Conservation (phyloP, 164 flowering plant species). For the Piper betle region DNA sequence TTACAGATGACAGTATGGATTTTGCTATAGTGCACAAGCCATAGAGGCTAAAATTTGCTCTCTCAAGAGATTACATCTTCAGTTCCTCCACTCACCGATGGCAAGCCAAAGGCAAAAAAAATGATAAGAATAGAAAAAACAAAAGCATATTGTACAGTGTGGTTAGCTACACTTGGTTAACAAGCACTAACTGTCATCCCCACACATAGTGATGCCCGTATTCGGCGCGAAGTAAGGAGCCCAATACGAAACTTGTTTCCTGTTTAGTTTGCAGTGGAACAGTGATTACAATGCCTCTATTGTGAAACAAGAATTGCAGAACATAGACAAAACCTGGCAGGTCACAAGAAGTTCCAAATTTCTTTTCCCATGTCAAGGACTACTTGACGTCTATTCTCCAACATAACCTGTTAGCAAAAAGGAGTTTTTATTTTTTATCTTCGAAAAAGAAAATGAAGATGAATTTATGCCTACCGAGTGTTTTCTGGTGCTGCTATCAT, state of each 20-base stretch:
- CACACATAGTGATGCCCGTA: background rate
- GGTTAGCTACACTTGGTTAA: background rate
- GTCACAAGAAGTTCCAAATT: slow-evolving; percentile 42
- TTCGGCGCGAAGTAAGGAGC: no score
- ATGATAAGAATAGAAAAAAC: no score
- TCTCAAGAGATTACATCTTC: background rate
- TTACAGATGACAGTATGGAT: no score
- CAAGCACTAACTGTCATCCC: background rate
- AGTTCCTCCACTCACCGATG: background rate
- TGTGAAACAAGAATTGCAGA: background rate
- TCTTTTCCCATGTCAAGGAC: slow-evolving; percentile 59
- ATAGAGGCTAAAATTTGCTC: no score
- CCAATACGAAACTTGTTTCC: no score
- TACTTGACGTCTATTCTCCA: slow-evolving; percentile 47
- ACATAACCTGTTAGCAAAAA: slow-evolving; percentile 42
- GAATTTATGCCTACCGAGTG: slow-evolving; percentile 36
- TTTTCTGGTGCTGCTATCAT: slow-evolving; percentile 36
- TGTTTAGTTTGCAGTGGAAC: no score
- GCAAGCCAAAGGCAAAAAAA: background rate
- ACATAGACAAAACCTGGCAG: background rate
- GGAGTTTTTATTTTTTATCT: background rate
- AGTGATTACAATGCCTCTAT: no score
- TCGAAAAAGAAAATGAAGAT: background rate
- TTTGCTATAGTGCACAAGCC: background rate
- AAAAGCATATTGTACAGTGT: background rate